phyloP scores from a whole-genome alignment of 2,329 filamentous ascomycete species.

The Stemphylium vesicarium region DNA sequence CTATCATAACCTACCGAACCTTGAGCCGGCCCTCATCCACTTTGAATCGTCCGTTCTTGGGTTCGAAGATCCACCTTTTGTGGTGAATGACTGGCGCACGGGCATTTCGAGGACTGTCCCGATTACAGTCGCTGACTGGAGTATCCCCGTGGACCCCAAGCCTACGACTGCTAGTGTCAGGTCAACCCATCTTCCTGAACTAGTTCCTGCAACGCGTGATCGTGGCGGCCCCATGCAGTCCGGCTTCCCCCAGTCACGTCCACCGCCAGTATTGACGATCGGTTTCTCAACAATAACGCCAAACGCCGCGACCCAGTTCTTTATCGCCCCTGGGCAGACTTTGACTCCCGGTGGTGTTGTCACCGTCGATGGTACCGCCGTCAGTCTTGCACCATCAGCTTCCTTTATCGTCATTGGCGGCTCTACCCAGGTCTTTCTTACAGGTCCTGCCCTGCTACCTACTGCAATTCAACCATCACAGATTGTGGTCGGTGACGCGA shows the following conservation, averaged over 20 bases:
- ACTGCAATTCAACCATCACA: conserved; percentile 15
- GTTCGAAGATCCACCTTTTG: conserved; percentile 26
- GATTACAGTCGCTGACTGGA: conserved; percentile 23
- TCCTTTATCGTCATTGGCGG: conserved; percentile 51
- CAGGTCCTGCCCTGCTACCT: conserved; percentile 5
- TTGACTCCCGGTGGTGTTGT: conserved; percentile 50
- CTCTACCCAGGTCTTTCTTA: conserved; percentile 41
- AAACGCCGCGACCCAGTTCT: conserved; percentile 56
- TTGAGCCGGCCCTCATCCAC: conserved; percentile 35
- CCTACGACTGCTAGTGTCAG: conserved; percentile 7
- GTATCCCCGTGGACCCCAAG: conserved; percentile 10
- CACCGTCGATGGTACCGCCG: conserved; percentile 46
- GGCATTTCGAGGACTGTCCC: conserved; percentile 12
- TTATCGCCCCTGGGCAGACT: conserved; percentile 48
- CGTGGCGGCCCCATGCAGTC: conserved; percentile 21
- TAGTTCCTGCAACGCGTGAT: conserved; percentile 9
- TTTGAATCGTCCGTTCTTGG: conserved; percentile 39
- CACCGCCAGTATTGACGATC: conserved; percentile 50
- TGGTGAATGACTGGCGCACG: conserved; percentile 15
- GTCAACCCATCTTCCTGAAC: conserved; percentile 5
- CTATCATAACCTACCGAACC: conserved; percentile 31
- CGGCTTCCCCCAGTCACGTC: conserved; percentile 11
- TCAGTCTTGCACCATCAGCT: conserved; percentile 51
- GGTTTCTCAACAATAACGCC: conserved; percentile 50
- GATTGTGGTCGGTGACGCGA: conserved; percentile 40